Conservation (phyloP, 352 stramenopile genomes). For the Phytophthora cactorum region DNA sequence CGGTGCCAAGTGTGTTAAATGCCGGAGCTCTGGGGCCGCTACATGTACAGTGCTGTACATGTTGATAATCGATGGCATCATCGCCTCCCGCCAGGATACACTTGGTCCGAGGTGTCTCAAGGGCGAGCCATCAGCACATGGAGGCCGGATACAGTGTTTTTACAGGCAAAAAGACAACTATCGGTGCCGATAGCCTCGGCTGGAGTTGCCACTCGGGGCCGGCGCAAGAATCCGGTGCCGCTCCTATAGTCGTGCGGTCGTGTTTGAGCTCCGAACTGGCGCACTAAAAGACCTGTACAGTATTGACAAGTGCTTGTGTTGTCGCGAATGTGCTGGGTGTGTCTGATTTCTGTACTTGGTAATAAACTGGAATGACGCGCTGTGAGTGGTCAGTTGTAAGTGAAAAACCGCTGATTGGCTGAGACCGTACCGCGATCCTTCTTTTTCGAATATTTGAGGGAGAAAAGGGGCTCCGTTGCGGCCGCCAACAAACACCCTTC, state of each 20-base stretch:
- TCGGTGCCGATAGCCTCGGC: slow-evolving; percentile 4
- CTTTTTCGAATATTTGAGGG: slow-evolving; percentile 43
- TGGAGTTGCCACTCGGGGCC: slow-evolving; percentile 16
- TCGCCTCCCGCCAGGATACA: slow-evolving; percentile 22
- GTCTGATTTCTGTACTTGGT: slow-evolving; percentile 25
- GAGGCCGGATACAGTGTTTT: slow-evolving; percentile 4
- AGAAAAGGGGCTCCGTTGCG: slow-evolving; percentile 15
- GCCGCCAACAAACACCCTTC: slow-evolving; percentile 19
- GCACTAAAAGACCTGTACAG: neutral
- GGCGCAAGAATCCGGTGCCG: slow-evolving; percentile 10
- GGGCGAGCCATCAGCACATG: slow-evolving; percentile 5
- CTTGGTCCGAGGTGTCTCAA: slow-evolving; percentile 20
- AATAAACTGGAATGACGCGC: neutral
- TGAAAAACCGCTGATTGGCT: slow-evolving; percentile 35
- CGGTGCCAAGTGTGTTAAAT: slow-evolving; percentile 21
- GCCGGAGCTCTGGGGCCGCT: slow-evolving; percentile 2
- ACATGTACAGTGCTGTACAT: neutral
- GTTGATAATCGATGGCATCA: slow-evolving; percentile 4
- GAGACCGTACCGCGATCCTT: slow-evolving; percentile 10
- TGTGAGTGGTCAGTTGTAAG: slow-evolving; percentile 13
- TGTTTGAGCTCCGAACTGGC: slow-evolving; percentile 29
- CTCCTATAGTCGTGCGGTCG: slow-evolving; percentile 31
- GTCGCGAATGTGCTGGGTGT: slow-evolving; percentile 11
- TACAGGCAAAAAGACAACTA: slow-evolving; percentile 3
- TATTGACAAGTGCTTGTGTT: slow-evolving; percentile 16